Percentiles rank a stretch among this genome's conserved stretches.
These are phyloP conservation scores for Cyathus striatus DNA, from an alignment of 768 basidiomycete genomes.

Conservation along the genomic window DNA sequence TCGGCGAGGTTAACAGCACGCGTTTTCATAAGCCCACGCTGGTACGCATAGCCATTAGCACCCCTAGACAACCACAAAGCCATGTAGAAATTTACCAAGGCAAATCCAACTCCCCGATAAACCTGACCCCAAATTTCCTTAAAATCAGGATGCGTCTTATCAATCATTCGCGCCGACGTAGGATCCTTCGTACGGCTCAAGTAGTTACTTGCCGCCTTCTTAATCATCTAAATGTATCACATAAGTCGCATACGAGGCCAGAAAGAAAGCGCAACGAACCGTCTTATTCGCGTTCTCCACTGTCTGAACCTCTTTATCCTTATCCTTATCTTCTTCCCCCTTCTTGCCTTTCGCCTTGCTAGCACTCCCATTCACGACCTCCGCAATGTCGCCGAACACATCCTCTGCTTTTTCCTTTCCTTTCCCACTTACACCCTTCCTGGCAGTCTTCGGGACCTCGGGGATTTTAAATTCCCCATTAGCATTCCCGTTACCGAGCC, in stretches of 20 bases:
- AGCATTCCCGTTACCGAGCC: slow-evolving; percentile 19
- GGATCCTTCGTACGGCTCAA: slow-evolving; percentile 33
- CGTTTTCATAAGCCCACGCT: slow-evolving; percentile 39
- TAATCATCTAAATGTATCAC: slow-evolving; percentile 32
- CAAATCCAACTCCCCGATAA: slow-evolving; percentile 44
- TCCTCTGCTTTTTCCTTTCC: slow-evolving; percentile 36
- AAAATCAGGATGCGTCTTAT: slow-evolving; percentile 45
- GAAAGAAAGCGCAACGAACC: slow-evolving; percentile 27
- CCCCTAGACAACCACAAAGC: background rate
- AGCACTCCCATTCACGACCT: slow-evolving; percentile 10
- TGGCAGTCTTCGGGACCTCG: slow-evolving; percentile 28
- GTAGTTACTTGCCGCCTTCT: slow-evolving; percentile 34
- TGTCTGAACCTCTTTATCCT: slow-evolving; percentile 11
- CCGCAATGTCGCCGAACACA: slow-evolving; percentile 28
- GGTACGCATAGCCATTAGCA: slow-evolving; percentile 7
- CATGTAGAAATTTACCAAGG: slow-evolving; percentile 32
- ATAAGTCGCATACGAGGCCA: background rate
- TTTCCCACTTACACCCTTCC: slow-evolving; percentile 18
- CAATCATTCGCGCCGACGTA: slow-evolving; percentile 19
- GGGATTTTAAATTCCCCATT: slow-evolving; percentile 47
- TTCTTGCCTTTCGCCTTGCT: slow-evolving; percentile 22
- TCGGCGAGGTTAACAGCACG: slow-evolving; percentile 26
- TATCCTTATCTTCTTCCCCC: slow-evolving; percentile 14
- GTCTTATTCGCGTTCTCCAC: slow-evolving; percentile 60
- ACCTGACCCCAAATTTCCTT: slow-evolving; percentile 44